Percentiles rank a stretch among this genome's conserved stretches.
phyloP scores from a whole-genome alignment of 345 rosid genomes.

The Melastoma malabathricum region DNA sequence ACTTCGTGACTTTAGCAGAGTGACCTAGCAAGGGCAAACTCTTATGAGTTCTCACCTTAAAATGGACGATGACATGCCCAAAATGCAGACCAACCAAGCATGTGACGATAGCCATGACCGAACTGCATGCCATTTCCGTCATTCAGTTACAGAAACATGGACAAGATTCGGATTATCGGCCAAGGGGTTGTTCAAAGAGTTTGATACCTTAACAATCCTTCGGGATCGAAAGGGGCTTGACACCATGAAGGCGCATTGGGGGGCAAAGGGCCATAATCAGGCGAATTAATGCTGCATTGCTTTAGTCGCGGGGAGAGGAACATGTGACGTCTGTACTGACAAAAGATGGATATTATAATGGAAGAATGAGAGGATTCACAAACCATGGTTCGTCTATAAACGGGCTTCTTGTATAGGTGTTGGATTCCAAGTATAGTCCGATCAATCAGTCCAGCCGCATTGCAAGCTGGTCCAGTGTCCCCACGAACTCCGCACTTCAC shows the following conservation, averaged over 20 bases:
- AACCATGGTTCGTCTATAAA: slow-evolving; percentile 54
- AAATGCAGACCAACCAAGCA: slow-evolving; percentile 58
- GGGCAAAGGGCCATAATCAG: slow-evolving; percentile 63
- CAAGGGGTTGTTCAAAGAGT: slow-evolving; percentile 6
- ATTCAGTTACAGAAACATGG: not conserved
- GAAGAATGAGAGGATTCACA: slow-evolving; percentile 5
- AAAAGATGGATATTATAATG: not conserved
- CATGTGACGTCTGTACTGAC: not conserved
- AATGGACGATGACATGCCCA: slow-evolving; percentile 60
- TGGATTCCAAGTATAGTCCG: slow-evolving; percentile 48
- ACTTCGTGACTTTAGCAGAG: slow-evolving; percentile 9
- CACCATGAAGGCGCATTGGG: slow-evolving; percentile 83
- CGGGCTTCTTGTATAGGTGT: slow-evolving; percentile 61
- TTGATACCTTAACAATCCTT: slow-evolving; percentile 72
- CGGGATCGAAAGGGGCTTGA: slow-evolving; percentile 91
- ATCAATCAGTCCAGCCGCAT: slow-evolving; percentile 77
- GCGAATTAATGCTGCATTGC: slow-evolving; percentile 75
- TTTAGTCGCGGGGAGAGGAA: slow-evolving; percentile 10
- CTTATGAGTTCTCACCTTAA: slow-evolving; percentile 29
- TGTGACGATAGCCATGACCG: slow-evolving; percentile 62
- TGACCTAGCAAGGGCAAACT: slow-evolving; percentile 26
- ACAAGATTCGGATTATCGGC: too few species aligned
- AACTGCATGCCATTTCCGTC: slow-evolving; percentile 21
- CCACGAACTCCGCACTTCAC: slow-evolving; percentile 76
- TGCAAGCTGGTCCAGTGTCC: slow-evolving; percentile 69